phyloP scores from a whole-genome alignment of 208 protist genomes.

The Leishmania guyanensis region DNA sequence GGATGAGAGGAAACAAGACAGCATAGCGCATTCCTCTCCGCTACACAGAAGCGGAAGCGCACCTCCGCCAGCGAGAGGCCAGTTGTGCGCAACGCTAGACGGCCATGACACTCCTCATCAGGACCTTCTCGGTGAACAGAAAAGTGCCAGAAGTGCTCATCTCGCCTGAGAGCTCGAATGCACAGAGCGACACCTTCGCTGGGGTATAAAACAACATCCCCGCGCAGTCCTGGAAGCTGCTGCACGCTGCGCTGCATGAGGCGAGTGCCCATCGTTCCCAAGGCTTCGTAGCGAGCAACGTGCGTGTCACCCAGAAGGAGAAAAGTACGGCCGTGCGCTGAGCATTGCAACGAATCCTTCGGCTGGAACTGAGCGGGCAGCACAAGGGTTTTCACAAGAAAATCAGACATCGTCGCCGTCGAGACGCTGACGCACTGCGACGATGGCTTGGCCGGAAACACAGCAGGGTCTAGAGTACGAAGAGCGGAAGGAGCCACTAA shows the following conservation, averaged over 20 bases:
- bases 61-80: slow-evolving; percentile 29
- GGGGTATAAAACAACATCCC: slow-evolving; percentile 19
- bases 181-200: background rate
- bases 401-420: slow-evolving; percentile 19
- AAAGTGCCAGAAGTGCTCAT: slow-evolving; percentile 29
- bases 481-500: slow-evolving; percentile 13
- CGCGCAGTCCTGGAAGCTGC: slow-evolving; percentile 12
- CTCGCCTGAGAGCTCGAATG: slow-evolving; percentile 22
- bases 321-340: slow-evolving; percentile 5
- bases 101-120: background rate
- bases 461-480: slow-evolving; percentile 1
- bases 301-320: slow-evolving; percentile 16
- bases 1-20: slow-evolving; percentile 36
- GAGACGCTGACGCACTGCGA: slow-evolving; percentile 14
- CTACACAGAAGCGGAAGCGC: slow-evolving; percentile 30
- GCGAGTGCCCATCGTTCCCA: slow-evolving; percentile 35
- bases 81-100: slow-evolving; percentile 9
- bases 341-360: slow-evolving; percentile 17
- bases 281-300: slow-evolving; percentile 25
- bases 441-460: slow-evolving; percentile 1
- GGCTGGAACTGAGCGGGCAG: slow-evolving; percentile 18
- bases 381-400: slow-evolving; percentile 23
- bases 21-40: slow-evolving; percentile 12
- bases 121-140: background rate
- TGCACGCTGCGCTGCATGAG: slow-evolving; percentile 20